Conservation (phyloP, 2,329 filamentous ascomycete genomes). For the Apiospora marii region DNA sequence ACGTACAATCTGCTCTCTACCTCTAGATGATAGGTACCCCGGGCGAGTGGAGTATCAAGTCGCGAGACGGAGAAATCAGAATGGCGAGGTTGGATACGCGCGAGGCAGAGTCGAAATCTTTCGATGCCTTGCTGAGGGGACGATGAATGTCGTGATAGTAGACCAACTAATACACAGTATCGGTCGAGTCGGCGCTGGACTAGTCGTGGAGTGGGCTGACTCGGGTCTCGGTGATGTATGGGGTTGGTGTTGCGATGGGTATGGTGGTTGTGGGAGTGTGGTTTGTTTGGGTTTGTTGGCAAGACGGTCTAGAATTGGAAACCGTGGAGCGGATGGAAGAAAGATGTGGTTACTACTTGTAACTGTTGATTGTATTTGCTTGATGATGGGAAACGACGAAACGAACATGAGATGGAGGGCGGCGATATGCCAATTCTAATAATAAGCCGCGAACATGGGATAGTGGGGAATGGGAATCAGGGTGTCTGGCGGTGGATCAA, state of each 20-base stretch:
- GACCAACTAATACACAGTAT: slow-evolving; percentile 7
- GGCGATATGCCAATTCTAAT: slow-evolving; percentile 21
- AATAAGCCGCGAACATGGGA: slow-evolving; percentile 7
- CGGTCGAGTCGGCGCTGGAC: slow-evolving; percentile 7
- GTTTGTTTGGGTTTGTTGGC: not conserved
- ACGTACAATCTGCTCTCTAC: slow-evolving; percentile 21
- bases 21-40: slow-evolving; percentile 18
- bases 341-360: slow-evolving; percentile 3
- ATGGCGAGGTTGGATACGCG: slow-evolving; percentile 1
- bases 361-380: slow-evolving; percentile 13
- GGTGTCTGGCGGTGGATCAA: slow-evolving; percentile 9
- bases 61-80: slow-evolving; percentile 9
- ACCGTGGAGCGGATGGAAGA: slow-evolving; percentile 6
- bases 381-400: slow-evolving; percentile 17
- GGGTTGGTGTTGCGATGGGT: not conserved
- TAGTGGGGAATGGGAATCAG: slow-evolving; percentile 1
- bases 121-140: not conserved
- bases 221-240: slow-evolving; percentile 9
- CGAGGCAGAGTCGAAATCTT: not conserved
- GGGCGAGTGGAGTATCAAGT: slow-evolving; percentile 18
- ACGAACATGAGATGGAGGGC: slow-evolving; percentile 21
- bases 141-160: not conserved
- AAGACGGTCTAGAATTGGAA: slow-evolving; percentile 4
- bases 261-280: not conserved
- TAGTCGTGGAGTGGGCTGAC: not conserved